A percentile compares a stretch with the other conserved stretches of the same genome.
Evolutionary conservation across 1,139 yeast species (phyloP).

Genomic region (Yamadazyma trypodendri): DNA sequence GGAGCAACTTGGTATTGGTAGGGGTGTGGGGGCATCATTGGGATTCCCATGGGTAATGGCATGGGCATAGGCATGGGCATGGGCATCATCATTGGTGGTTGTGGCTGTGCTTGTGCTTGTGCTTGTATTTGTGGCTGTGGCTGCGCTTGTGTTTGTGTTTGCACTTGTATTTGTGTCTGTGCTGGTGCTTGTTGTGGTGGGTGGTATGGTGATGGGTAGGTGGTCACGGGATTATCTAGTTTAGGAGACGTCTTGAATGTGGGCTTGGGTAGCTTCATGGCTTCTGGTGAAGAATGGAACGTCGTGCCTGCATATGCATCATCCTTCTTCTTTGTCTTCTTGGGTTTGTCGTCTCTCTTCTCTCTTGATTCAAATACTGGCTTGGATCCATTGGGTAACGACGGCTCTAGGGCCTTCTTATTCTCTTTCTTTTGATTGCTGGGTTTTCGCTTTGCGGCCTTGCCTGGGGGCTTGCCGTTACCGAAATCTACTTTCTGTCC

Average conservation of each 20-base stretch:
- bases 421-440: constrained; percentile 6
- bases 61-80: neutral
- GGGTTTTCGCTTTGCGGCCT: constrained; percentile 26
- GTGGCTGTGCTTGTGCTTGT: neutral
- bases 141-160: constrained; percentile 1
- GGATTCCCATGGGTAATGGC: constrained; percentile 3
- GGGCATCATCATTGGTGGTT: neutral
- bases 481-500: constrained; percentile 47
- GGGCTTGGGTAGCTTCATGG: constrained; percentile 56
- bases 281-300: constrained; percentile 58
- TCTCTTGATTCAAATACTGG: constrained; percentile 25
- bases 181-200: constrained; percentile 2
- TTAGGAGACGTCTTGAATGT: constrained; percentile 36
- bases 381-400: constrained; percentile 34
- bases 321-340: constrained; percentile 10
- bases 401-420: constrained; percentile 9
- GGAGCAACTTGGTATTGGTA: neutral
- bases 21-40: constrained; percentile 1
- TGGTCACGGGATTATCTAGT: constrained; percentile 17
- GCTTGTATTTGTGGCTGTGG: neutral
- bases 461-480: constrained; percentile 4
- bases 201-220: constrained; percentile 11
- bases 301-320: constrained; percentile 58
- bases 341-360: constrained; percentile 9
- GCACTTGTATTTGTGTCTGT: constrained; percentile 1